Base-by-base conservation (phyloP, 306 rosid genomes). In the Prunus davidiana region DNA sequence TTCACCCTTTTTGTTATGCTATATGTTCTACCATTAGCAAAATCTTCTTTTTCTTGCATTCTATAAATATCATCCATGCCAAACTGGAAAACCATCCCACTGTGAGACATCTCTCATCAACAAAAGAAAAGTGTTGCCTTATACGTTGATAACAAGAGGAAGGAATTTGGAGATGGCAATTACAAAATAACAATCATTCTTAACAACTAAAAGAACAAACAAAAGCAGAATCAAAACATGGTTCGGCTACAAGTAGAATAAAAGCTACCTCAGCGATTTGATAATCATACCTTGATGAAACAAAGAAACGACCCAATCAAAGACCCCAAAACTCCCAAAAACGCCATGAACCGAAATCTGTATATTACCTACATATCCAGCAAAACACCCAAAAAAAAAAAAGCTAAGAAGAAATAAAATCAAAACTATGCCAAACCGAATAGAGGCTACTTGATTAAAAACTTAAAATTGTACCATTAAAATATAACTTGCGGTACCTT, bases 261-360 rank as follows among this genome's bases (percentile, higher is more conserved):
- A 76, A 54, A 47, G 25, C 9, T 14, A 24, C 8, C 20, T 69
- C 56, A 27, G 25, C 13, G 32, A 15, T 28, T 64, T 46, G 56
- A 72, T 3, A 83, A 51, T 0, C 68, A 64, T 90, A 95, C 98
- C 97, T 90, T 92, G 75, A 92, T 64, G 79, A 89, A 95, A 80
- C 98, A 95, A 5, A 90, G 82, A 71, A 92, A 0, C 10, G 98
- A 92, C 47, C 97, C 97, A 78, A 83, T 38, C 63, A 95, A 83
- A 82, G 97, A 90, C 27, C 98, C 97, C n/a, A 92, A 73, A 32
- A 92, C 98, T 73, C 97, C 98, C 52, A 95, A 77, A 82, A 89
- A 62, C 3, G 97, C 69, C 84, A 92, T 22, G 76, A 95, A 95
- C 14, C 97, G 88, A 76, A 89, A 89, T 70, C 97, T 85, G 68